A percentile compares a stretch with the other conserved stretches of the same genome.
These are phyloP conservation scores for Pelargonium myrrhifolium DNA, from an alignment of 441 rosid species.

Conservation along the genomic window DNA sequence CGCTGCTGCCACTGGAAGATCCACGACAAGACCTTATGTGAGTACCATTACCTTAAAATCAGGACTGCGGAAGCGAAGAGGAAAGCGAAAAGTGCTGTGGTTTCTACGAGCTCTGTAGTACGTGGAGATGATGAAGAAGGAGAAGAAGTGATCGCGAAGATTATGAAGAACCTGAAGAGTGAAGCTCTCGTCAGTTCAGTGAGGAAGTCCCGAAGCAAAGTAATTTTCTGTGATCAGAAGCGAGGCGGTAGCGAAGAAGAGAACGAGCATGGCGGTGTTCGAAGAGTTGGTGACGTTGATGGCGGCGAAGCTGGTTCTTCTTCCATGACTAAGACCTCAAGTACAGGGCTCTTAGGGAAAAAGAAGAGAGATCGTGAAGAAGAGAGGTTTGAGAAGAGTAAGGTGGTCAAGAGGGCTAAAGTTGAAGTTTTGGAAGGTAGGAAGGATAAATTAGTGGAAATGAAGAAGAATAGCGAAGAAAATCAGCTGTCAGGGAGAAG, in stretches of 20 bases:
- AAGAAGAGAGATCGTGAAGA: conserved; percentile 5
- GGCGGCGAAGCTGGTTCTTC: neutral
- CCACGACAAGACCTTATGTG: neutral
- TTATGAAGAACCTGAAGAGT: neutral
- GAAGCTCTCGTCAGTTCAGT: neutral
- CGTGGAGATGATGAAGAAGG: neutral
- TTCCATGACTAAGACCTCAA: neutral
- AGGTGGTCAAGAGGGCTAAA: neutral
- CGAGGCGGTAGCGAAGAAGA: neutral
- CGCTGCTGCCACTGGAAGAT: conserved; percentile 8
- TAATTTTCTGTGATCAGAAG: neutral
- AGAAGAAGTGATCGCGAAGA: neutral
- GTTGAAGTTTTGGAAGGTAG: neutral
- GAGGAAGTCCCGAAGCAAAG: conserved; percentile 4
- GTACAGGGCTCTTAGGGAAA: neutral
- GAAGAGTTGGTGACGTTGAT: neutral
- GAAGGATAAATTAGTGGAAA: neutral
- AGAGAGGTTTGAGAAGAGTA: neutral
- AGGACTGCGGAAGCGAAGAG: neutral
- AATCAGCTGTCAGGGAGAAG: neutral
- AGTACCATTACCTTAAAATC: neutral
- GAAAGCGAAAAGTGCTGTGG: neutral
- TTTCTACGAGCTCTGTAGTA: neutral
- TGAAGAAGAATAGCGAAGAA: neutral
- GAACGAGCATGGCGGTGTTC: neutral